Evolutionary conservation across 2,329 filamentous ascomycete genomes (phyloP), one percentile per base, ranked within the genome.

Genomic region (Clonostachys byssicola): DNA sequence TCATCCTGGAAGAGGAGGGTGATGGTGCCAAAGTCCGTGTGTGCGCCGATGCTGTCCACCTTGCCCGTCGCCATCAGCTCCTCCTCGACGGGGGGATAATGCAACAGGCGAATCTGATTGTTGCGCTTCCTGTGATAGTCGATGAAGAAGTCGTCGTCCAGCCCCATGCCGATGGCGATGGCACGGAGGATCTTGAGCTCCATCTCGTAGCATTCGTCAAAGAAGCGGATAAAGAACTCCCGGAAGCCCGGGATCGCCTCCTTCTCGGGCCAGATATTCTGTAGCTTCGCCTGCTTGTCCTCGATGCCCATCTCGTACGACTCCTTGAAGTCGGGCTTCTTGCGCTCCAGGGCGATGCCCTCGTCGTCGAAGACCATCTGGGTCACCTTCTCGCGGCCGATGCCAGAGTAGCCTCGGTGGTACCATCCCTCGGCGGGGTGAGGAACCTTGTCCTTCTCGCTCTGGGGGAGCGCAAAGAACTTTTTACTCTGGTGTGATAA

Each of bases 291-390:
- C 36, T 39, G 36, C 36, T 39, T 14, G 10, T 46, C 38, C 6
- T 14, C 14, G 33, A 17, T 5, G 17, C 66, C 67, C n/a, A 68
- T 61, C 44, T 70, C 67, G 47, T 62, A 66, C 3, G 65, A 66
- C 51, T 71, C 67, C 51, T 70, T 68, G 33, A 63, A 60, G 49
- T 69, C 64, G 5, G 65, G 66, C 12, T 58, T 55, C 47, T 57
- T 55, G 43, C 61, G 56, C 44, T 52, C 46, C 16, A 54, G 44
- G 16, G 50, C 50, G 34, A 57, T 54, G 35, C 50, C 49, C 20
- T 53, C 53, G 16, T 56, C 42, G 39, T 62, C 59, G 30, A 59
- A 63, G 5, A 65, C 49, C 55, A 58, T 58, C 47, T 64, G 64
- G 5, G 56, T 56, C 1, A 62, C 55, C 47, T 63, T 64, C 51